Evolutionary conservation across 2,329 filamentous ascomycete species (phyloP), one percentile per base, ranked within the genome.

Genomic region (Colletotrichum navitas): DNA sequence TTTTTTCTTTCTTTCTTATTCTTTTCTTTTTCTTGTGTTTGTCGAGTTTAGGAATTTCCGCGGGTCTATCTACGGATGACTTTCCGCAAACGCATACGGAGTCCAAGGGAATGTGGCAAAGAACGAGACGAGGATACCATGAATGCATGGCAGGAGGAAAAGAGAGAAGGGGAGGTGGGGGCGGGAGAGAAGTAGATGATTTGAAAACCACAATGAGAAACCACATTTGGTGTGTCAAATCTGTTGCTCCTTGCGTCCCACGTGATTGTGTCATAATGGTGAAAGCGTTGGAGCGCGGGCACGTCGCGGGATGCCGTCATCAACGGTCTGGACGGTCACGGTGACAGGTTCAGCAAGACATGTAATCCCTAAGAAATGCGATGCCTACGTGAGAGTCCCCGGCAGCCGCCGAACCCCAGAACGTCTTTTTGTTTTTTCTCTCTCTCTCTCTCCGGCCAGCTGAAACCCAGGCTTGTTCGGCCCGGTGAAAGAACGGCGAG

Each of bases 1-100:
- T 36, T 41, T 26, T 36, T 52, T 21, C 21, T 36, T 71, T 58
- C 18, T 51, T 39, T 47, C 36, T 58, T 45, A n/a, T n/a, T n/a
- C n/a, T 51, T 65, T 26, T 36, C 5, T 32, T 39, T 18, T 52
- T 32, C 29, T 47, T 68, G 39, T 54, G 66, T 24, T 60, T 56
- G 49, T 56, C 34, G 21, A 34, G n/a, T 29, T 63, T 45, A 21
- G 52, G 59, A 24, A 51, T 66, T 26, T 60, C 21, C 32, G 51
- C 49, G 45, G 47, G 68, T 68, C 36, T 39, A 69, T 72, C 69
- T 52, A 69, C 65, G 69, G 69, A 72, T 69, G 69, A 58, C 41
- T 60, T 18, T 56, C n/a, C 60, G 32, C 41, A 61, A 64, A 69
- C 32, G 66, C 66, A 72, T 64, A 45, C 56, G 69, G 69, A 72